phyloP scores from a whole-genome alignment of 495 filamentous ascomycete genomes.

The Aspergillus heteromorphus region DNA sequence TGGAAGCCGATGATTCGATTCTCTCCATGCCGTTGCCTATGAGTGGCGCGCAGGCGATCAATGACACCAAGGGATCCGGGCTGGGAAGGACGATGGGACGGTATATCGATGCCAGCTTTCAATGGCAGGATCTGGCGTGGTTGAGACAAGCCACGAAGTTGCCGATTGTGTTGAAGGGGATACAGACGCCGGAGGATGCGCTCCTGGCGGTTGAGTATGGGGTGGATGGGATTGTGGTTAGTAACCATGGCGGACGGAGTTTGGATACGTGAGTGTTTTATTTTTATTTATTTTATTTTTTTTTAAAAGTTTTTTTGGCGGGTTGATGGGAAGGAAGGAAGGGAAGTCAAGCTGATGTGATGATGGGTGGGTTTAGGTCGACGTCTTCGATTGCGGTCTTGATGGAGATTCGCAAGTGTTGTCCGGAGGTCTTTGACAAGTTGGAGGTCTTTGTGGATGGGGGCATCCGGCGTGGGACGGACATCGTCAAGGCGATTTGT shows the following conservation, averaged over 20 bases:
- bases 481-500: conserved; percentile 64
- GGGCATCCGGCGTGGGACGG: conserved; percentile 56
- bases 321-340: too few species aligned
- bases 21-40: conserved; percentile 25
- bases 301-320: neutral
- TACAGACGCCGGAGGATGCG: conserved; percentile 58
- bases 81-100: conserved; percentile 57
- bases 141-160: conserved; percentile 55
- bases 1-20: conserved; percentile 34
- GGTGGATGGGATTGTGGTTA: conserved; percentile 59
- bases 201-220: conserved; percentile 48
- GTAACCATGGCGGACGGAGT: conserved; percentile 64
- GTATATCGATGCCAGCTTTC: conserved; percentile 64
- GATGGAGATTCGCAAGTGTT: conserved; percentile 57
- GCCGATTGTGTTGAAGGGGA: conserved; percentile 59
- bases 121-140: conserved; percentile 72
- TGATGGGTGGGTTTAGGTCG: conserved; percentile 9
- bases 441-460: conserved; percentile 65
- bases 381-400: conserved; percentile 55
- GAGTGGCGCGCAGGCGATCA: conserved; percentile 41
- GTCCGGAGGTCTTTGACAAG: conserved; percentile 55
- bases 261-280: conserved; percentile 45
- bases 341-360: neutral
- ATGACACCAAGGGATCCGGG: conserved; percentile 55
- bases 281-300: neutral